Percentiles rank a stretch among this genome's conserved stretches.
phyloP scores from a whole-genome alignment of 116 monocot genomes.

The Phalaenopsis hybrid region DNA sequence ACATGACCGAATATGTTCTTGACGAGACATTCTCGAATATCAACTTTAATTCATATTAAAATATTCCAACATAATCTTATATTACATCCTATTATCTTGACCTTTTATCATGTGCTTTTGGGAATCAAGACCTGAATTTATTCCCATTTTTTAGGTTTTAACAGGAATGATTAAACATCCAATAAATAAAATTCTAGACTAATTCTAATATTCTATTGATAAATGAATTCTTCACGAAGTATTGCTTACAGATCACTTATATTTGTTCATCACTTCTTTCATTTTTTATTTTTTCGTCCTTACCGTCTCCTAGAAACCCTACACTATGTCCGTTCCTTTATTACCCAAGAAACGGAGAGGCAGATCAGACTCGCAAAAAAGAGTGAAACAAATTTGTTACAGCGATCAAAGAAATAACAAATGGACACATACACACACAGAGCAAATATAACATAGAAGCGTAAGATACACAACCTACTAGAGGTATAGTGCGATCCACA shows the following conservation, averaged over 20 bases:
- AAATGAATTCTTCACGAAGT: not conserved
- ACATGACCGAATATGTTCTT: no score
- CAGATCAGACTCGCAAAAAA: not conserved
- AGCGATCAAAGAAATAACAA: not conserved
- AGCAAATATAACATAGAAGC: not conserved
- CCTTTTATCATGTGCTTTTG: not conserved
- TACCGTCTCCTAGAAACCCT: not conserved
- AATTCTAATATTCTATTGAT: not conserved
- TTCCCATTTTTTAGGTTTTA: not conserved
- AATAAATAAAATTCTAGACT: not conserved
- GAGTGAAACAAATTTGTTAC: not conserved
- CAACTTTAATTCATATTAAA: not conserved
- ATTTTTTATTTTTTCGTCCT: not conserved
- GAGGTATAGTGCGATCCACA: not conserved
- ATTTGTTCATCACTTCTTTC: not conserved
- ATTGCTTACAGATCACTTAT: not conserved
- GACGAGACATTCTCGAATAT: not conserved
- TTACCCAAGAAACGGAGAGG: not conserved
- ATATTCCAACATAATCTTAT: not conserved
- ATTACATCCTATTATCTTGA: not conserved
- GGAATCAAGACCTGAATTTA: not conserved
- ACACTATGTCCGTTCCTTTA: not conserved
- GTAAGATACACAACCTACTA: not conserved
- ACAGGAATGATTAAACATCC: not conserved
- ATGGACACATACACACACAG: not conserved